These are phyloP conservation scores for Sapria himalayana DNA, from an alignment of 345 rosid species.

Conservation along the genomic window DNA sequence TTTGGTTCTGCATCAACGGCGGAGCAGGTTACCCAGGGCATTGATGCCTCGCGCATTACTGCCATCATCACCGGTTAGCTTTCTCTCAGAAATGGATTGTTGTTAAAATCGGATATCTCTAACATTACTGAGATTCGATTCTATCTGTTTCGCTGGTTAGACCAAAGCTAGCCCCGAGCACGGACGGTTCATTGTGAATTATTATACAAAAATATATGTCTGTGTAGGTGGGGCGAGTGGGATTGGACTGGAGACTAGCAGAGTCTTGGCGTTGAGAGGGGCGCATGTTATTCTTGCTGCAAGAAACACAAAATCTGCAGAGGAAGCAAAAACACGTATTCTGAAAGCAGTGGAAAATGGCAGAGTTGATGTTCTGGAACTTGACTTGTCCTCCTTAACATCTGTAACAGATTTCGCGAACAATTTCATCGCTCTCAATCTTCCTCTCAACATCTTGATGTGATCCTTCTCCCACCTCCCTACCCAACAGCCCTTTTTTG, in stretches of 20 bases:
- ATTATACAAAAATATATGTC: neutral
- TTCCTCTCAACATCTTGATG: slow-evolving; percentile 70
- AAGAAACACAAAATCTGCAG: slow-evolving; percentile 58
- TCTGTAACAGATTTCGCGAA: slow-evolving; percentile 32
- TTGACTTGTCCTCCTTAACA: slow-evolving; percentile 41
- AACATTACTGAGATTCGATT: neutral
- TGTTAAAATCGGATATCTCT: neutral
- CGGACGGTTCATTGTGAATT: too few relatives aligned
- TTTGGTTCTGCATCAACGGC: slow-evolving; percentile 85
- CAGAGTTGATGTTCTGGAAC: slow-evolving; percentile 26
- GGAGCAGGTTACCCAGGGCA: slow-evolving; percentile 46
- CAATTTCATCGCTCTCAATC: slow-evolving; percentile 27
- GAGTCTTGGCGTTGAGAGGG: slow-evolving; percentile 44
- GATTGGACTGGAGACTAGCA: slow-evolving; percentile 76
- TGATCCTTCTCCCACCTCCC: slow-evolving; percentile 8
- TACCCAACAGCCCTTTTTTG: neutral
- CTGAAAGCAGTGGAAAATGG: slow-evolving; percentile 19
- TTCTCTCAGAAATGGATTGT: neutral
- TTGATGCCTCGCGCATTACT: slow-evolving; percentile 48
- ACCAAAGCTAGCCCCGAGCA: too few relatives aligned
- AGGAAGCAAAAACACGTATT: slow-evolving; percentile 32
- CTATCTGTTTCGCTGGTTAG: neutral
- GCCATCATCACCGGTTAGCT: slow-evolving; percentile 52
- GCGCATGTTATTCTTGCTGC: slow-evolving; percentile 67
- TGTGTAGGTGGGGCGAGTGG: slow-evolving; percentile 75